Percentiles rank a stretch among this genome's conserved stretches.
These are phyloP conservation scores for Boechera divaricarpa DNA, from an alignment of 345 rosid species.

Conservation along the genomic window DNA sequence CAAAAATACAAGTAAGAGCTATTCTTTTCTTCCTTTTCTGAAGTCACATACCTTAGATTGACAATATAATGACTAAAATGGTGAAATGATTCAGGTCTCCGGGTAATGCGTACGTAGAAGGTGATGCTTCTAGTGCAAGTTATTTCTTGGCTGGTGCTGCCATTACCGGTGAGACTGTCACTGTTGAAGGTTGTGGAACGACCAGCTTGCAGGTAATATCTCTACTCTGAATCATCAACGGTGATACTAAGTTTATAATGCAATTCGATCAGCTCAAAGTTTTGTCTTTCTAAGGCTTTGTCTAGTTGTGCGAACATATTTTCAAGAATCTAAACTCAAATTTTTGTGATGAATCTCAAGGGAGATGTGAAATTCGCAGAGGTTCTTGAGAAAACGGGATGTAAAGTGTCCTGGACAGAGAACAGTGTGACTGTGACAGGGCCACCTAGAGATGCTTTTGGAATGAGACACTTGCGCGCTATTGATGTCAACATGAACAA, in stretches of 20 bases:
- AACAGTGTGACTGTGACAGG: slow-evolving; percentile 93
- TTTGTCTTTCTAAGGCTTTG: not conserved
- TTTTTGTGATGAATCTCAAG: slow-evolving; percentile 42
- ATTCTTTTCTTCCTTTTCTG: slow-evolving; percentile 19
- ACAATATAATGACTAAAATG: slow-evolving; percentile 19
- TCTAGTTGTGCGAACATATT: not conserved
- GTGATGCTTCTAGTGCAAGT: slow-evolving; percentile 99
- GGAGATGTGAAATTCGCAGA: slow-evolving; percentile 96
- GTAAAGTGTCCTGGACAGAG: slow-evolving; percentile 88
- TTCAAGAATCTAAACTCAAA: not conserved
- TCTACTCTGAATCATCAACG: not conserved
- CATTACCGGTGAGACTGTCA: slow-evolving; percentile 89
- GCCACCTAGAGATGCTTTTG: slow-evolving; percentile 72
- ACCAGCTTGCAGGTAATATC: slow-evolving; percentile 83
- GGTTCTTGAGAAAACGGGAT: slow-evolving; percentile 97
- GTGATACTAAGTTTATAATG: not conserved
- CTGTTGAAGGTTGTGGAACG: slow-evolving; percentile 96
- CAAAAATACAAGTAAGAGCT: slow-evolving; percentile 83
- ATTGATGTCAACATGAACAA: slow-evolving; percentile 98
- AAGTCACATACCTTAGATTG: not conserved
- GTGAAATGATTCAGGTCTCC: slow-evolving; percentile 67
- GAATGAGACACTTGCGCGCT: slow-evolving; percentile 72
- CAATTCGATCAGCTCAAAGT: not conserved
- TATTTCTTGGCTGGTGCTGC: slow-evolving; percentile 98
- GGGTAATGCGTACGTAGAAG: slow-evolving; percentile 90